These are phyloP conservation scores for Arthrocladium fulminans DNA, from an alignment of 2,329 filamentous ascomycete species.

Conservation along the genomic window DNA sequence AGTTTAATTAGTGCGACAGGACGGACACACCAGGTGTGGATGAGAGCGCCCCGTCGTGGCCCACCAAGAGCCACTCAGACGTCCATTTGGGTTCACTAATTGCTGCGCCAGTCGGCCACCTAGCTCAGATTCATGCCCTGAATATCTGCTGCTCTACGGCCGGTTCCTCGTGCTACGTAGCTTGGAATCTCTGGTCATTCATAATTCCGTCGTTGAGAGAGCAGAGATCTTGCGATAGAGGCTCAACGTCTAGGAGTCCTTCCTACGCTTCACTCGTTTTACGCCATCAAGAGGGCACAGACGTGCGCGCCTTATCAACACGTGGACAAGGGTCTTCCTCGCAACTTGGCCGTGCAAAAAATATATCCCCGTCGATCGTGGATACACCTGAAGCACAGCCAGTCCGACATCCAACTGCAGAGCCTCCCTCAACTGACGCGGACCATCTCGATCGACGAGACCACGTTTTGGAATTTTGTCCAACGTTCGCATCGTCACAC, in stretches of 20 bases:
- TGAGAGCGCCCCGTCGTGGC: neutral
- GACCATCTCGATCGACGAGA: neutral
- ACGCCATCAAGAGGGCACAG: neutral
- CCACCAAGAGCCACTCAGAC: neutral
- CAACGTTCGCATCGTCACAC: neutral
- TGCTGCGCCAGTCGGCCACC: too few relatives aligned
- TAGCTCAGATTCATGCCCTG: neutral
- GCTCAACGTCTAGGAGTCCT: neutral
- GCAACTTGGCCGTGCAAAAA: neutral
- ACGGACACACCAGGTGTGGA: neutral
- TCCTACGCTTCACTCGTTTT: neutral
- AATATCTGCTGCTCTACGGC: neutral
- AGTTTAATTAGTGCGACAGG: neutral
- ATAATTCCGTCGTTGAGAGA: neutral
- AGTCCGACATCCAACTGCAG: neutral
- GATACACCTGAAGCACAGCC: conserved; percentile 3
- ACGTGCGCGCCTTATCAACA: neutral
- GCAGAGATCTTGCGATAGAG: neutral
- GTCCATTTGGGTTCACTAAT: neutral
- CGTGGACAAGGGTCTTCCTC: neutral
- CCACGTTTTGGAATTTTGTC: neutral
- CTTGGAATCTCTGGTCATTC: neutral
- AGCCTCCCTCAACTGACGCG: neutral
- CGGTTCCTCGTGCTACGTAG: neutral
- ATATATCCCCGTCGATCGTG: neutral